phyloP scores from a whole-genome alignment of 257 asterid genomes.

The Nicotiana noctiflora region DNA sequence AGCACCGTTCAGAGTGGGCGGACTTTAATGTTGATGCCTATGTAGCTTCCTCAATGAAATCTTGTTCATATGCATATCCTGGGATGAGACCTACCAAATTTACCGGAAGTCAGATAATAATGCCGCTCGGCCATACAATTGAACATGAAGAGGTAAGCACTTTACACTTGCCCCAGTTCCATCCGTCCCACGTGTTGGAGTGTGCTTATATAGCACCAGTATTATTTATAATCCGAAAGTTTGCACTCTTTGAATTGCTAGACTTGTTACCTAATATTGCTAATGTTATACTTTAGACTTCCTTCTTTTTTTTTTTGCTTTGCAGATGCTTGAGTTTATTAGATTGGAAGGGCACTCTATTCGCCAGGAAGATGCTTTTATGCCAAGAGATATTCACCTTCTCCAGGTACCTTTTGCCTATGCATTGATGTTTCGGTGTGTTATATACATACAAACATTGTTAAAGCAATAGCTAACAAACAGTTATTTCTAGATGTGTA shows the following conservation, averaged over 20 bases:
- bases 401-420: slow-evolving; percentile 51
- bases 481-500: slow-evolving; percentile 66
- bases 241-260: not conserved
- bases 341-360: slow-evolving; percentile 83
- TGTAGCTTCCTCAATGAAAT: slow-evolving; percentile 69
- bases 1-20: slow-evolving; percentile 99
- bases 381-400: slow-evolving; percentile 84
- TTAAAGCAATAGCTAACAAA: slow-evolving; percentile 7
- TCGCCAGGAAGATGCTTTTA: slow-evolving; percentile 73
- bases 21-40: slow-evolving; percentile 91
- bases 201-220: not conserved
- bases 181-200: not conserved
- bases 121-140: slow-evolving; percentile 91
- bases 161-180: not conserved
- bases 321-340: slow-evolving; percentile 92
- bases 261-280: not conserved
- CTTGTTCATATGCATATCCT: slow-evolving; percentile 61
- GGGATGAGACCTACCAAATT: slow-evolving; percentile 89
- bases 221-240: not conserved
- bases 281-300: not conserved
- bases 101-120: slow-evolving; percentile 89
- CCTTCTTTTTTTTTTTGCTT: not conserved
- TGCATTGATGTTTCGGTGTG: not conserved
- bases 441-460: not conserved
- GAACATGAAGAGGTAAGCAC: slow-evolving; percentile 87